Evolutionary conservation across 148 eudicot genomes (phyloP), one percentile per base, ranked within the genome.

Genomic region (Bassia scoparia): DNA sequence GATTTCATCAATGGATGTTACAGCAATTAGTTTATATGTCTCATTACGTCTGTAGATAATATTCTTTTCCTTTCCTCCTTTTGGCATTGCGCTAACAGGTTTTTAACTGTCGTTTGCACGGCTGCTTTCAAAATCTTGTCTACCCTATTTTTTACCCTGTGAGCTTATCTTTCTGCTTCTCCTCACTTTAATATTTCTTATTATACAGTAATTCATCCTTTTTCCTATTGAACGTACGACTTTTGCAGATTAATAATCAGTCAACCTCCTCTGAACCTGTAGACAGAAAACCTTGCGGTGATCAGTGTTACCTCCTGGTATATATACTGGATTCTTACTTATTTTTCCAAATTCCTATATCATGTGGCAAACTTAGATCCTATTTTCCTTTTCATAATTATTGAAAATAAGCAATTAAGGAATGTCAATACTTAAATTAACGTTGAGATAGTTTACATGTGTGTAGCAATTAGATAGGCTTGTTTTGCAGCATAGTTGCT

Each of bases 71-170:
- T 68, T 34, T n/a, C 29, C 58, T 27, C 56, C 74, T 38, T 67
- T 56, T 74, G 60, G 18, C 46, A 30, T 56, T 48, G 50, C n/a
- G 54, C 61, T 33, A 61, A 61, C 89, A 94, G 98, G 84, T 87
- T 61, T 94, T 94, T 86, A 93, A 94, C 72, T 94, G 98, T 73
- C 96, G 96, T 64, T 81, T 91, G 72, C 98, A 94, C 84, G 97
- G 89, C 35, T 94, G 93, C 80, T 88, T 89, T 77, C 98, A 88
- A 75, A 78, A 59, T 81, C 79, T 87, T 64, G 73, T 81, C 70
- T 70, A 82, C 73, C 87, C 93, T 52, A 97, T 87, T 64, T 71
- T 81, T 70, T 70, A 82, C 73, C 87, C 93, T 52, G 98, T 94
- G 85, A 89, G 90, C 50, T 27, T n/a, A 50, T 71, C 65, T 71